Evolutionary conservation across 2,329 filamentous ascomycete species (phyloP), one percentile per base, ranked within the genome.

Genomic region (Monilinia laxa): DNA sequence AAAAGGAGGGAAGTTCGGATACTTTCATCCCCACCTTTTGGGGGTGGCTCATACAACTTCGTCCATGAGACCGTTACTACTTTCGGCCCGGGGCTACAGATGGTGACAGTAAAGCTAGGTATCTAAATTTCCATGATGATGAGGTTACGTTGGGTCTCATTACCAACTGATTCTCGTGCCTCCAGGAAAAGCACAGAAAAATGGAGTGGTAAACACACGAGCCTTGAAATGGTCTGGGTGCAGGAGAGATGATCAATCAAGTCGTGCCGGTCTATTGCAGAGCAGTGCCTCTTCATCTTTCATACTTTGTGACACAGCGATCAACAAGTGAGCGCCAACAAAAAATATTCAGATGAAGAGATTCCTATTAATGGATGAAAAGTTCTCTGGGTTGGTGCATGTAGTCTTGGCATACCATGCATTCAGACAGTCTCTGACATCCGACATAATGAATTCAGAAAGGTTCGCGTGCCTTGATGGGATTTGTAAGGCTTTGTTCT

Each of bases 401-500:
- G 10, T 49, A 10, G 5, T 7, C 25, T 59, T 16, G 56, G 25
- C 40, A 47, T 59, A 9, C 23, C n/a, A 47, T 59, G 25, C 56
- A 59, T 59, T 31, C 31, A 35, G 31, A 35, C 5, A 35, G 31
- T 35, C 31, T 35, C 18, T 59, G 56, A 47, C 28, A 35, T 35
- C 56, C 45, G 40, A 25, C 45, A 47, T 47, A 20, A 10, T 6
- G 18, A 47, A 47, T n/a, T n/a, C 18, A 45, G 28, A n/a, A n/a
- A 25, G 40, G 18, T 47, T 59, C 3, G 25, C 23, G 23, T n/a
- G 47, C 25, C 56, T 59, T 47, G 18, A 40, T 59, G 56, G 25
- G 40, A 59, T 47, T 23, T 42, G 40, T 10, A 59, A 47, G 56
- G 20, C 56, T 59, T 59, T 31, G 56, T 59, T 31, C 40, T 59